Conservation (phyloP, 1,284 basidiomycete genomes). For the Malassezia yamatoensis region DNA sequence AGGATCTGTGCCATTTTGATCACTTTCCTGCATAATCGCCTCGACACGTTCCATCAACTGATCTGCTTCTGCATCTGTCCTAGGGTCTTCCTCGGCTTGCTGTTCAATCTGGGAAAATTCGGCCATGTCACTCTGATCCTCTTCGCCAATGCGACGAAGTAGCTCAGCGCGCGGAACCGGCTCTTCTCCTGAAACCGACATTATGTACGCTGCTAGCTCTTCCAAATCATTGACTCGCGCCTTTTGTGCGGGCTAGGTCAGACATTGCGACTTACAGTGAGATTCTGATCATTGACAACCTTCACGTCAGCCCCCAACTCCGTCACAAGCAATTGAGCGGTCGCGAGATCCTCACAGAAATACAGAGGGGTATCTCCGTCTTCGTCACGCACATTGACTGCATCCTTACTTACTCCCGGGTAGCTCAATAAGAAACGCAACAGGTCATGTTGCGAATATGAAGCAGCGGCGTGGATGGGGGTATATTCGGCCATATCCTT, state of each 20-base stretch:
- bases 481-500: constrained; percentile 40
- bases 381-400: constrained; percentile 27
- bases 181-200: constrained; percentile 29
- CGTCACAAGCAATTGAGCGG: constrained; percentile 33
- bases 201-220: constrained; percentile 32
- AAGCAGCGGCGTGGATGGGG: constrained; percentile 44
- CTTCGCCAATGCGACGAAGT: constrained; percentile 7
- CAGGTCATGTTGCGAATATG: constrained; percentile 35
- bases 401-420: constrained; percentile 19
- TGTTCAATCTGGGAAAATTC: constrained; percentile 13
- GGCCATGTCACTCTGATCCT: constrained; percentile 14
- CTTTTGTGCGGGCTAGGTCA: constrained; percentile 23
- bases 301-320: constrained; percentile 34
- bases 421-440: constrained; percentile 35
- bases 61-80: constrained; percentile 21
- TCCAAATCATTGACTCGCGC: constrained; percentile 32
- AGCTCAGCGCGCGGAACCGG: constrained; percentile 3
- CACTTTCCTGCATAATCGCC: constrained; percentile 27
- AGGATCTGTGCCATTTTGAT: constrained; percentile 28
- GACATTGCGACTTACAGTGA: constrained; percentile 19
- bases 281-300: constrained; percentile 30
- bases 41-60: constrained; percentile 28
- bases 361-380: constrained; percentile 46
- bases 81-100: constrained; percentile 13
- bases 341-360: constrained; percentile 35